Percentiles rank a stretch among this genome's conserved stretches.
phyloP scores from a whole-genome alignment of 805 yeast species.

The Saccharomyces mikatae region DNA sequence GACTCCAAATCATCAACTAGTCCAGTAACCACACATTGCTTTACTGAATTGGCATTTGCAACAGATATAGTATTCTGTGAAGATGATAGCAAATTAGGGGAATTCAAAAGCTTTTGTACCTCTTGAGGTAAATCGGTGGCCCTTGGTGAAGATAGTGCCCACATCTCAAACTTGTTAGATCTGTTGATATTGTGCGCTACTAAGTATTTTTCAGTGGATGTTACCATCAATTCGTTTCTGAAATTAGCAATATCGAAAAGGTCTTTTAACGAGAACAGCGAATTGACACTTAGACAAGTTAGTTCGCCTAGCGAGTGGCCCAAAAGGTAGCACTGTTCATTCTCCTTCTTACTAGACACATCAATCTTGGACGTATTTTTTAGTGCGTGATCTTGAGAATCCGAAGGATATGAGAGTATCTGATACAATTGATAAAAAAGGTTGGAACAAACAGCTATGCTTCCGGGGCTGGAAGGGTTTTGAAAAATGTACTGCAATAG shows the following conservation, averaged over 20 bases:
- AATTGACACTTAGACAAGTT: conserved; percentile 24
- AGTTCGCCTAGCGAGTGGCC: conserved; percentile 33
- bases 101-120: conserved; percentile 12
- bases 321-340: conserved; percentile 9
- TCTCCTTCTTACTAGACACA: not conserved
- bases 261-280: conserved; percentile 21
- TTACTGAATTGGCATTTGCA: conserved; percentile 27
- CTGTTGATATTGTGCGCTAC: conserved; percentile 20
- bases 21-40: conserved; percentile 31
- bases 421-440: conserved; percentile 21
- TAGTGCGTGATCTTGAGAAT: not conserved
- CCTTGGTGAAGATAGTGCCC: conserved; percentile 28
- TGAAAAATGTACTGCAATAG: conserved; percentile 16
- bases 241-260: conserved; percentile 27
- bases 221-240: conserved; percentile 29
- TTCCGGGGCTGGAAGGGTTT: conserved; percentile 26
- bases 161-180: conserved; percentile 24
- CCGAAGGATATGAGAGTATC: conserved; percentile 1
- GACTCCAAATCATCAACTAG: conserved; percentile 22
- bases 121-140: conserved; percentile 22
- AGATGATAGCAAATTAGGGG: conserved; percentile 4
- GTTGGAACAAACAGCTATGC: conserved; percentile 28
- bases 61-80: conserved; percentile 19
- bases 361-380: not conserved
- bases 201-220: conserved; percentile 23